Conservation (phyloP, 352 stramenopile species). For the Phytophthora quininea region DNA sequence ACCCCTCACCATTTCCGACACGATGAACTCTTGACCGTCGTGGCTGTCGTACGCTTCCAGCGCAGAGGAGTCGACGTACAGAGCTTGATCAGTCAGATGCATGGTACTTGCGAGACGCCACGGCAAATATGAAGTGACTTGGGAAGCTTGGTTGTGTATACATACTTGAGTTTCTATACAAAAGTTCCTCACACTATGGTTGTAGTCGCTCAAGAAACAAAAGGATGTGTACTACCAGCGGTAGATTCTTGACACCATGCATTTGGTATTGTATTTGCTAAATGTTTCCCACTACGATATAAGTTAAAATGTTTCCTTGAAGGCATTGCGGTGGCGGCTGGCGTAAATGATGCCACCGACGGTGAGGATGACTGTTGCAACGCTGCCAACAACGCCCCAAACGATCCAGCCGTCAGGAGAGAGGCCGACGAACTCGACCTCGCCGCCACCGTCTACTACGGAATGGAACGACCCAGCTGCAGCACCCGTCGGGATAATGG, state of each 20-base stretch:
- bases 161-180: too few species aligned
- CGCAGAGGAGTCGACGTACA: constrained; percentile 46
- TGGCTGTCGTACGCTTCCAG: constrained; percentile 49
- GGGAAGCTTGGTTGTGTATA: too few species aligned
- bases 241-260: background rate
- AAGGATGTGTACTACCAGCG: too few species aligned
- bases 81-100: background rate
- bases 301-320: constrained; percentile 40
- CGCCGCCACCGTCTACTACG: constrained; percentile 54
- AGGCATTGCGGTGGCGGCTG: constrained; percentile 32
- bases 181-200: too few species aligned
- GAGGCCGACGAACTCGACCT: constrained; percentile 43
- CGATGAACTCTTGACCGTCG: constrained; percentile 53
- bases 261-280: background rate
- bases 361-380: constrained; percentile 44
- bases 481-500: constrained; percentile 66
- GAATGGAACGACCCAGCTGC: constrained; percentile 48
- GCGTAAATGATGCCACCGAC: constrained; percentile 41
- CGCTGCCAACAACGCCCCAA: constrained; percentile 25
- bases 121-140: too few species aligned
- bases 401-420: constrained; percentile 42
- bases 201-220: too few species aligned
- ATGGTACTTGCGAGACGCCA: too few species aligned
- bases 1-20: constrained; percentile 45
- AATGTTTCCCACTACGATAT: constrained; percentile 1